A percentile compares a stretch with the other conserved stretches of the same genome.
Evolutionary conservation across 192 early-diverging fungal genomes (phyloP).

Genomic region (Kappamyces sp.): DNA sequence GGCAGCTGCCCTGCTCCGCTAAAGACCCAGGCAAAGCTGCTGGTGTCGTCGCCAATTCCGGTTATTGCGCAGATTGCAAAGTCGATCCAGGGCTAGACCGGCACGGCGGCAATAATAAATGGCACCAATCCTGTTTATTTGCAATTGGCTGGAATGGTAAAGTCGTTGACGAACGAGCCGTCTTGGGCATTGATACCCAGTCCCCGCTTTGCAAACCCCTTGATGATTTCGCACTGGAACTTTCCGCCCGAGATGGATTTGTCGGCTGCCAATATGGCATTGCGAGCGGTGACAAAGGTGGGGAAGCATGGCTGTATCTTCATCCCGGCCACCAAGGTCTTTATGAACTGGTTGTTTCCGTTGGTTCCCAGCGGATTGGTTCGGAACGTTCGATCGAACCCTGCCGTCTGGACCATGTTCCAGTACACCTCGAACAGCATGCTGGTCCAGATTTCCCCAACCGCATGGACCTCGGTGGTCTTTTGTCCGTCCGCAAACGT

Average conservation of each 20-base stretch:
- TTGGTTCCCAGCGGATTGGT: constrained; percentile 3
- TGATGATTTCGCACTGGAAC: constrained; percentile 53
- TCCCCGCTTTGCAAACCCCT: constrained; percentile 63
- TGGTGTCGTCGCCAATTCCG: too few species aligned
- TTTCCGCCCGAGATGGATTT: constrained; percentile 36
- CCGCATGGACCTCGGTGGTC: constrained; percentile 37
- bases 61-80: too few species aligned
- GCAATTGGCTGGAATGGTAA: constrained; percentile 13
- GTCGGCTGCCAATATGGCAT: constrained; percentile 60
- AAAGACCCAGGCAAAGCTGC: too few species aligned
- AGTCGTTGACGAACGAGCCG: constrained; percentile 12
- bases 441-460: constrained; percentile 52
- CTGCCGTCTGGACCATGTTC: constrained; percentile 40
- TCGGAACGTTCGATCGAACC: constrained; percentile 20
- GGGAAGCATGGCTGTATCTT: constrained; percentile 64
- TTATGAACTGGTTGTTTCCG: constrained; percentile 47
- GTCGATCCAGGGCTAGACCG: too few species aligned
- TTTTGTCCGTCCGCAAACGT: constrained; percentile 16
- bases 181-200: constrained; percentile 39
- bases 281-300: constrained; percentile 54
- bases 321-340: constrained; percentile 48
- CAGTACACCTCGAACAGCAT: constrained; percentile 54
- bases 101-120: too few species aligned
- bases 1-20: too few species aligned
- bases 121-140: background rate